Base-by-base conservation (phyloP, 768 basidiomycete species). In the Xanthoconium purpureum region DNA sequence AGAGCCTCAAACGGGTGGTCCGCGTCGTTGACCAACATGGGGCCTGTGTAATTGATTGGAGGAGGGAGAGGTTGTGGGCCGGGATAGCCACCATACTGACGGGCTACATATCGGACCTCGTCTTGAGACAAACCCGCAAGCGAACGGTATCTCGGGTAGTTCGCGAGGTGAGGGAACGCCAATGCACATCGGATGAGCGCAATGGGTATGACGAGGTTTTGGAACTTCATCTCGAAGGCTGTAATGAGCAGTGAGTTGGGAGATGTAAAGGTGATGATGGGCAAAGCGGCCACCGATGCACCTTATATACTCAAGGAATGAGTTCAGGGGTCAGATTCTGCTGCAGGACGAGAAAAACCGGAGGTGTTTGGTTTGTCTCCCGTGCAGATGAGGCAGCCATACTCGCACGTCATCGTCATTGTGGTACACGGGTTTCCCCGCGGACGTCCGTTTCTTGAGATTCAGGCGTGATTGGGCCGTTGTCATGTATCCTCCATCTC, bases 41-140 rank as follows among this genome's bases (percentile, higher is more conserved):
- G 30, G 13, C 60, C 58, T 0, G 65, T 66, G 32, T 66, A 56
- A 3, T 56, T 39, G 47, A 68, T 52, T 8, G 63, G 24, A 44
- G 49, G 57, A 1, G 65, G 66, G 40, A 63, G 40, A 28, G 58
- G 63, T 28, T 60, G 63, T 42, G 60, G 40, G 18, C 65, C 63
- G 3, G 63, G 63, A 24, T 24, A 24, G 24, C 24, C 24, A 24
- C 24, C 24, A 24, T 24, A 24, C 24, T 24, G 24, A 24, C 24
- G 24, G 24, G 24, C 24, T 24, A 24, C 0, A 48, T 62, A 7
- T 33, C 57, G 56, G 28, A 64, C 42, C 30, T 65, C 54, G n/a
- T 59, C 42, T 6, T 18, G 29, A 30, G 63, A 62, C 29, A 67
- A 36, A 5, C 57, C 63, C 0, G 49, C 53, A 30, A 67, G 62